phyloP scores from a whole-genome alignment of 495 filamentous ascomycete species.

The Lasiosphaeriaceae sp. region DNA sequence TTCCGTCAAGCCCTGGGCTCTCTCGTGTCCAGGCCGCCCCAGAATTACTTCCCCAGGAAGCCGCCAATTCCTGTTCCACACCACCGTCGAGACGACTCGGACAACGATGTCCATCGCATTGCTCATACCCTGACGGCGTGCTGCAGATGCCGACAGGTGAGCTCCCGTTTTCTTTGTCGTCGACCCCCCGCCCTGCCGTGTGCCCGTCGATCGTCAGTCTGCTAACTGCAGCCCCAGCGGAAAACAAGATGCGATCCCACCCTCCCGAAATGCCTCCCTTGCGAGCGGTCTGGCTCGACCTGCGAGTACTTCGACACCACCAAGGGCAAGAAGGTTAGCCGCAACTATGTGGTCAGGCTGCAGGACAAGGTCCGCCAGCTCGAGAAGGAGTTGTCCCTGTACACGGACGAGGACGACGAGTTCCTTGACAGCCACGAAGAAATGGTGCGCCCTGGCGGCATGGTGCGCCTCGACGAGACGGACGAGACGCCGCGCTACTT shows the following conservation, averaged over 20 bases:
- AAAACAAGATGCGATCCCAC: constrained; percentile 93
- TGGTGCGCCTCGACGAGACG: constrained; percentile 74
- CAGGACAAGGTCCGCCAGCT: constrained; percentile 75
- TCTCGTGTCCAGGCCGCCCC: constrained; percentile 34
- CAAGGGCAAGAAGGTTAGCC: constrained; percentile 69
- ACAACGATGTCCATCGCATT: constrained; percentile 53
- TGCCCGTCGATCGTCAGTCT: not conserved
- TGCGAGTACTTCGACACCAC: constrained; percentile 93
- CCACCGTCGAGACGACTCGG: constrained; percentile 28
- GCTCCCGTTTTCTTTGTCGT: constrained; percentile 14
- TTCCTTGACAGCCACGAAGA: constrained; percentile 66
- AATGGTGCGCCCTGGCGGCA: constrained; percentile 75
- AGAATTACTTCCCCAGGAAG: constrained; percentile 24
- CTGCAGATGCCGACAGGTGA: constrained; percentile 78
- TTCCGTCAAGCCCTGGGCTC: constrained; percentile 48
- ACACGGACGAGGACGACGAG: constrained; percentile 58
- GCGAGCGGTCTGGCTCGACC: constrained; percentile 79
- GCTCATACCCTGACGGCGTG: constrained; percentile 87
- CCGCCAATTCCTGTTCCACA: constrained; percentile 26
- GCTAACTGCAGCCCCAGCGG: constrained; percentile 48
- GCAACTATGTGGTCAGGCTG: constrained; percentile 82
- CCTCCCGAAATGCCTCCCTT: constrained; percentile 85
- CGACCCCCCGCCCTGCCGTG: not conserved
- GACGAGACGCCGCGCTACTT: constrained; percentile 82
- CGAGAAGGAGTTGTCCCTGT: constrained; percentile 66